Evolutionary conservation across 106 monocot species (phyloP), one percentile per base, ranked within the genome.

Genomic region (Gastrodia elata): DNA sequence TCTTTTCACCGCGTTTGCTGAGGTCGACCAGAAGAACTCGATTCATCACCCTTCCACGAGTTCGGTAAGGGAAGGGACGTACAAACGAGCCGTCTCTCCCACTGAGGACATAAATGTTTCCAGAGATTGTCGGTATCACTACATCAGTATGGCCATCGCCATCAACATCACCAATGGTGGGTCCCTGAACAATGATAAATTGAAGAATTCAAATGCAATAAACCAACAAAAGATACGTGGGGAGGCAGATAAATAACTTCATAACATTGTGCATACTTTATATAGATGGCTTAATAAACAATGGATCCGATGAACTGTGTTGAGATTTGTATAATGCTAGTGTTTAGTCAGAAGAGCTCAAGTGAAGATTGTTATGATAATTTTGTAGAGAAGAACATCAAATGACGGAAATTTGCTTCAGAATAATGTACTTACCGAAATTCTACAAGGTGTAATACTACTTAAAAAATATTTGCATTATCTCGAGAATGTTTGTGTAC

Each of bases 41-140:
- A 77, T 74, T 93, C 98, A 98, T 98, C 59, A 98, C 81, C 73
- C 98, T 88, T 26, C 91, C 98, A 75, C 87, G 78, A 15, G 93
- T 91, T 55, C 87, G 82, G 79, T 85, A 98, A 27, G 98, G 98
- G 71, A 98, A 98, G 8, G 91, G 93, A 3, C 65, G 77, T 1
- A 98, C 80, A 73, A 81, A 30, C 38, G 98, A 87, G 57, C 98
- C 98, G 81, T 98, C 98, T 64, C 75, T 87, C 58, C 98, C 98
- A 72, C 93, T 91, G 27, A 98, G 88, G 64, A 98, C 98, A 78
- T 93, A 93, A 71, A 98, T 91, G 68, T 98, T 91, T 6, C 98
- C 98, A 49, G 98, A 98, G 64, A 87, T 71, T 25, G 98, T 93
- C 28, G 98, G 98, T 52, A 98, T 75, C 39, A 98, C 85, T 38